phyloP scores from a whole-genome alignment of 768 basidiomycete species.

The Xerocomus potaroensis region DNA sequence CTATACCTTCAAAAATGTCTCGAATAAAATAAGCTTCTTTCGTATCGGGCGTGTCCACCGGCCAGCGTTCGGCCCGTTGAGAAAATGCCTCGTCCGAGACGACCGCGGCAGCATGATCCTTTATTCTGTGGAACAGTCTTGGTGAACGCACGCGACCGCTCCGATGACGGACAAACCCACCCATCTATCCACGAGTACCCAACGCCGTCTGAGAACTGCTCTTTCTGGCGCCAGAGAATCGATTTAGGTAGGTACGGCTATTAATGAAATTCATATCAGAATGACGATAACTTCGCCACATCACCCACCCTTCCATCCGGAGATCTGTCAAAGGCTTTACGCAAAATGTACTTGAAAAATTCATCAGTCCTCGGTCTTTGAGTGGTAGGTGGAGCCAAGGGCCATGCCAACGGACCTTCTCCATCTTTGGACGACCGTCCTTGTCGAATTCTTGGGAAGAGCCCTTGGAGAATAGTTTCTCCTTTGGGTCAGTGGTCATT shows the following conservation, averaged over 20 bases:
- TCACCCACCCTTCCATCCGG: conserved; percentile 65
- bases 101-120: conserved; percentile 70
- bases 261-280: background rate
- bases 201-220: conserved; percentile 98
- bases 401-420: conserved; percentile 82
- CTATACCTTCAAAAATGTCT: conserved; percentile 79
- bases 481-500: conserved; percentile 83
- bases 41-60: conserved; percentile 81
- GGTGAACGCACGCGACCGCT: background rate
- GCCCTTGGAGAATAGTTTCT: conserved; percentile 91
- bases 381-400: conserved; percentile 1
- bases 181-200: conserved; percentile 99
- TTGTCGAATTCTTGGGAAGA: conserved; percentile 63
- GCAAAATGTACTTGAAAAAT: conserved; percentile 72
- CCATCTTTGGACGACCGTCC: conserved; percentile 90
- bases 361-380: conserved; percentile 7
- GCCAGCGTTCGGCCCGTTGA: conserved; percentile 69
- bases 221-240: conserved; percentile 98
- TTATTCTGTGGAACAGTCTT: conserved; percentile 54
- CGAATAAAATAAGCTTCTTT: conserved; percentile 96
- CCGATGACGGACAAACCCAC: conserved; percentile 36
- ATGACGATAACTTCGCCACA: background rate
- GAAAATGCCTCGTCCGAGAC: conserved; percentile 83
- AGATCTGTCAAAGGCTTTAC: conserved; percentile 90
- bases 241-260: conserved; percentile 90